Percentiles rank a stretch among this genome's conserved stretches.
phyloP scores from a whole-genome alignment of 1,284 basidiomycete species.

The Tetrapyrgos nigripes region DNA sequence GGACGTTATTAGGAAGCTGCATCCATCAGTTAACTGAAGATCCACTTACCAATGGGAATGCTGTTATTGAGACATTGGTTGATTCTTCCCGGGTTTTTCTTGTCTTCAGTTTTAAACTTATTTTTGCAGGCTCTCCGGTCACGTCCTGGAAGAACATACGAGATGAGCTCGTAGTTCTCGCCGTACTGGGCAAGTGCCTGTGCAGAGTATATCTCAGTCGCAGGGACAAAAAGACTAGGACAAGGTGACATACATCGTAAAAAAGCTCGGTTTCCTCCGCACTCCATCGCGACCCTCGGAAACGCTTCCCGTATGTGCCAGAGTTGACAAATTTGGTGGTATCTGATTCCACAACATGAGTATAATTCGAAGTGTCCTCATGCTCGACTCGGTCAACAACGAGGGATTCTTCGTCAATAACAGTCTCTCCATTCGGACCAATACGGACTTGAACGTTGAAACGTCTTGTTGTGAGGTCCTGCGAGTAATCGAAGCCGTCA shows the following conservation, averaged over 20 bases:
- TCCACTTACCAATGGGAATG: slow-evolving; percentile 68
- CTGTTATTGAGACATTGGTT: slow-evolving; percentile 71
- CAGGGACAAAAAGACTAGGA: background rate
- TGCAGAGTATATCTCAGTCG: slow-evolving; percentile 10
- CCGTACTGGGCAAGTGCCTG: slow-evolving; percentile 89
- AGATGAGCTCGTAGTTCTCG: slow-evolving; percentile 92
- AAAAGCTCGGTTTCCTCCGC: slow-evolving; percentile 87
- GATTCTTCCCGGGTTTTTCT: slow-evolving; percentile 73
- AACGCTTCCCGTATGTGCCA: slow-evolving; percentile 79
- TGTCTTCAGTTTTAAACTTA: slow-evolving; percentile 91
- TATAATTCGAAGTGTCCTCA: slow-evolving; percentile 71
- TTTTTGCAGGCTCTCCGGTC: slow-evolving; percentile 89
- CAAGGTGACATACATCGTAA: slow-evolving; percentile 65
- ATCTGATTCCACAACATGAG: slow-evolving; percentile 85
- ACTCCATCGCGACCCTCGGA: slow-evolving; percentile 82
- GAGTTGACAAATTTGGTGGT: slow-evolving; percentile 86
- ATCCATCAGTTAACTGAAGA: background rate
- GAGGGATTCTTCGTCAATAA: slow-evolving; percentile 82
- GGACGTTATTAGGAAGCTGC: slow-evolving; percentile 7
- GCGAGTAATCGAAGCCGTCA: slow-evolving; percentile 71
- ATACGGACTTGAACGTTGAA: slow-evolving; percentile 83
- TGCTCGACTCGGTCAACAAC: slow-evolving; percentile 71
- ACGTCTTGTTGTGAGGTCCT: slow-evolving; percentile 67
- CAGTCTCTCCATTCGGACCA: slow-evolving; percentile 80
- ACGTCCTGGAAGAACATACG: slow-evolving; percentile 84